Evolutionary conservation across 345 rosid species (phyloP), one percentile per base, ranked within the genome.

Genomic region (Aegle marmelos): DNA sequence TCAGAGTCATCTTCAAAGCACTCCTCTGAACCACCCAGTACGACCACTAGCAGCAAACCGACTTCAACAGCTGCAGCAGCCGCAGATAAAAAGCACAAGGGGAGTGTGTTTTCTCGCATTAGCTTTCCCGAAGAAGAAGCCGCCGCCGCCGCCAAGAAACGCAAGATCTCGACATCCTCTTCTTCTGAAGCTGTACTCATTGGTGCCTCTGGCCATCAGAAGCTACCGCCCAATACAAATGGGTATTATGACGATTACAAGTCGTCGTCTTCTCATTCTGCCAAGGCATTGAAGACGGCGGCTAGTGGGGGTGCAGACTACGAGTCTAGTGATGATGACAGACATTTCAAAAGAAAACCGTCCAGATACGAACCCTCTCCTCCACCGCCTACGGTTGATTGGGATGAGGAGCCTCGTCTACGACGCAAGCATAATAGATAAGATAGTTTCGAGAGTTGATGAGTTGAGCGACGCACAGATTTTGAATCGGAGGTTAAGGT

Each of bases 321-420:
- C 2, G 99, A 94, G 81, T 94, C 98, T 0, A 96, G 98, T 57
- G 98, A 92, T 14, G 98, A 94, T 58, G 98, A 94, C 34, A 84
- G 94, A 81, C 99, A 95, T 85, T 95, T 93, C 78, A 93, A 95
- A 90, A 90, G 99, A 86, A 95, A 88, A 89, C 91, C 94, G 6
- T 90, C 90, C 0, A 91, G 97, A 89, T 90, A 91, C 27, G 91
- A 93, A 79, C 85, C 90, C 1, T 91, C 98, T 10, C 89, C 98
- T 8, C 90, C 95, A 1, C 89, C 88, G 0, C 88, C 83, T 0
- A 67, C 86, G 0, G 83, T 78, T 0, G 89, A 87, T 28, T 67
- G 88, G 88, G 86, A 84, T 73, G 91, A 80, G 53, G 88, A 89
- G 16, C 75, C 70, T 1, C 81, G 85, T 69, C 87, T 76, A 68